phyloP scores from a whole-genome alignment of 495 filamentous ascomycete species.

The Penicillium coffeae region DNA sequence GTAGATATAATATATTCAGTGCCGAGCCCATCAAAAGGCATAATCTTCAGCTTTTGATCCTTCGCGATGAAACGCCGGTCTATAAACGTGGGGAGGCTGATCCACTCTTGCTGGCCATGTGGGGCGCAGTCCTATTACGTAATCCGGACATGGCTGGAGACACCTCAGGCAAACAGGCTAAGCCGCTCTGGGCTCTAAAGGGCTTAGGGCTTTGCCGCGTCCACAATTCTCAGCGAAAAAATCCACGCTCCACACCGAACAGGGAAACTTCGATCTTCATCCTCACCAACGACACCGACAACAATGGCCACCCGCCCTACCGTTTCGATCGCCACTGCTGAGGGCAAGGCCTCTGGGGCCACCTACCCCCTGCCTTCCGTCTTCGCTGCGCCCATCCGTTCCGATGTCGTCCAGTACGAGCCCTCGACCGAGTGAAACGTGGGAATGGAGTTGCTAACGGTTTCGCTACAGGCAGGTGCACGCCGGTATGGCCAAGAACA shows the following conservation, averaged over 20 bases:
- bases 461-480: slow-evolving; percentile 65
- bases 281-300: slow-evolving; percentile 48
- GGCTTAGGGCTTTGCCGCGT: slow-evolving; percentile 35
- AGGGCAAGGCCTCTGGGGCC: slow-evolving; percentile 82
- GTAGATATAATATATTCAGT: too few species aligned
- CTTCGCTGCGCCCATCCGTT: slow-evolving; percentile 94
- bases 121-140: neutral
- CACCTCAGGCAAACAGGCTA: neutral
- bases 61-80: too few species aligned
- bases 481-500: slow-evolving; percentile 99
- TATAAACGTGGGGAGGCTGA: too few species aligned
- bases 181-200: slow-evolving; percentile 22
- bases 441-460: slow-evolving; percentile 35
- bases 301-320: slow-evolving; percentile 92
- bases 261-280: slow-evolving; percentile 40
- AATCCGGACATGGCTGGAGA: neutral
- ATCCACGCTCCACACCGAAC: slow-evolving; percentile 35
- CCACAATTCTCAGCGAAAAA: slow-evolving; percentile 45
- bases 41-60: too few species aligned
- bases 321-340: slow-evolving; percentile 87
- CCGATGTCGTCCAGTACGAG: slow-evolving; percentile 92
- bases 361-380: slow-evolving; percentile 89
- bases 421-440: slow-evolving; percentile 11
- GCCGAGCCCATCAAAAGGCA: too few species aligned
- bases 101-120: too few species aligned